Conservation (phyloP, 1,139 yeast genomes). For the Kodamaea sp. region DNA sequence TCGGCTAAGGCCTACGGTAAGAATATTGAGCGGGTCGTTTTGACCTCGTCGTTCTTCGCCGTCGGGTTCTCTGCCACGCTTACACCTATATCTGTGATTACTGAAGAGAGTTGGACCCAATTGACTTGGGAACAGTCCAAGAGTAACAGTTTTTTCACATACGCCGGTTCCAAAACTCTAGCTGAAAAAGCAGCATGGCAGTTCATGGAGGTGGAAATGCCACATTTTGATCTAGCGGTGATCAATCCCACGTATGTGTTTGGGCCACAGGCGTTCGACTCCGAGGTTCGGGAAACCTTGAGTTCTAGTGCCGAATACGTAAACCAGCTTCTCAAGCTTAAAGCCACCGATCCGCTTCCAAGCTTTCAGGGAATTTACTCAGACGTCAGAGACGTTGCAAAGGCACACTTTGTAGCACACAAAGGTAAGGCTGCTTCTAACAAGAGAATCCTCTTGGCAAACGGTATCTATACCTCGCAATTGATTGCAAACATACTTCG, state of each 20-base stretch:
- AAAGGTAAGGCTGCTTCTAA: constrained; percentile 29
- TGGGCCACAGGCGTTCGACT: constrained; percentile 25
- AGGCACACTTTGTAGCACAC: constrained; percentile 39
- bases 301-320: constrained; percentile 45
- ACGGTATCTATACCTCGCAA: constrained; percentile 37
- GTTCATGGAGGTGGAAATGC: constrained; percentile 18
- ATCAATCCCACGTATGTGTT: constrained; percentile 26
- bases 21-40: constrained; percentile 51
- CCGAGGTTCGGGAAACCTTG: constrained; percentile 28
- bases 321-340: constrained; percentile 12
- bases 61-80: constrained; percentile 15
- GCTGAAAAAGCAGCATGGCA: constrained; percentile 44
- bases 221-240: constrained; percentile 12
- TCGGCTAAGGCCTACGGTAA: constrained; percentile 44
- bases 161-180: constrained; percentile 41
- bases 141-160: constrained; percentile 37
- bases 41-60: constrained; percentile 49
- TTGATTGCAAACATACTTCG: constrained; percentile 34
- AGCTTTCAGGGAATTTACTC: constrained; percentile 26
- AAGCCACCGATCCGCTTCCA: constrained; percentile 16
- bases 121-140: constrained; percentile 35
- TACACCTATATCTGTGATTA: constrained; percentile 5
- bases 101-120: constrained; percentile 41
- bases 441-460: constrained; percentile 41
- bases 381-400: constrained; percentile 48